These are phyloP conservation scores for Chenopodium suecicum DNA, from an alignment of 148 eudicot species.

Conservation along the genomic window DNA sequence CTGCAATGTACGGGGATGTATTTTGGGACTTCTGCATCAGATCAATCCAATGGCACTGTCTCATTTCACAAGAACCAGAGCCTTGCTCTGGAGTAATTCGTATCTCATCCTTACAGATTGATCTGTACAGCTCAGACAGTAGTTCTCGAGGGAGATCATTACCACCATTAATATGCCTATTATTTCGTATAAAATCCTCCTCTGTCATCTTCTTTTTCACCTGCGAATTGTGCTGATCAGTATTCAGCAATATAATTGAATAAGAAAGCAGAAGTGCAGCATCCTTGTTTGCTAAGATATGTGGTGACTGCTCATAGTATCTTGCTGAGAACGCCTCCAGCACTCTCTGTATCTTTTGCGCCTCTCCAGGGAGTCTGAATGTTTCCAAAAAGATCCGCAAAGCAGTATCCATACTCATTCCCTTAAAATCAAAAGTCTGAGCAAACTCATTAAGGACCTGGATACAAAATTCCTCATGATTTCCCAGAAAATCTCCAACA, in stretches of 20 bases:
- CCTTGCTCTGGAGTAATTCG: slow-evolving; percentile 80
- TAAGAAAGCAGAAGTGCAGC: slow-evolving; percentile 87
- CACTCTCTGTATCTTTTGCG: slow-evolving; percentile 94
- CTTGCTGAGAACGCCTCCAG: slow-evolving; percentile 93
- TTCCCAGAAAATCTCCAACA: slow-evolving; percentile 85
- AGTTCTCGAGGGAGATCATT: slow-evolving; percentile 87
- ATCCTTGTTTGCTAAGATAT: slow-evolving; percentile 81
- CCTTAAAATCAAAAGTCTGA: slow-evolving; percentile 44
- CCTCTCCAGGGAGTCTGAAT: slow-evolving; percentile 30
- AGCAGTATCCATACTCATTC: slow-evolving; percentile 30
- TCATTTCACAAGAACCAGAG: slow-evolving; percentile 54
- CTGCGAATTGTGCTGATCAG: slow-evolving; percentile 89
- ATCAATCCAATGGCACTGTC: slow-evolving; percentile 80
- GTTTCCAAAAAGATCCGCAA: slow-evolving; percentile 31
- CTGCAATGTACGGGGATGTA: slow-evolving; percentile 56
- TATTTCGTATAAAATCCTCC: slow-evolving; percentile 90
- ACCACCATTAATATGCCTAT: slow-evolving; percentile 82
- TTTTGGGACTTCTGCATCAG: slow-evolving; percentile 65
- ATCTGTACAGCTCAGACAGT: slow-evolving; percentile 66
- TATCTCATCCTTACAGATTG: slow-evolving; percentile 78
- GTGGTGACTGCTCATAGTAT: slow-evolving; percentile 84
- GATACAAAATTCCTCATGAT: slow-evolving; percentile 86
- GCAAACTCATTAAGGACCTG: slow-evolving; percentile 94
- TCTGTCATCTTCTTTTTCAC: slow-evolving; percentile 96
- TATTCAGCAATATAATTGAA: slow-evolving; percentile 86